Percentiles rank a stretch among this genome's conserved stretches.
Evolutionary conservation across 2,329 filamentous ascomycete species (phyloP).

Genomic region (Venturia oleaginea): DNA sequence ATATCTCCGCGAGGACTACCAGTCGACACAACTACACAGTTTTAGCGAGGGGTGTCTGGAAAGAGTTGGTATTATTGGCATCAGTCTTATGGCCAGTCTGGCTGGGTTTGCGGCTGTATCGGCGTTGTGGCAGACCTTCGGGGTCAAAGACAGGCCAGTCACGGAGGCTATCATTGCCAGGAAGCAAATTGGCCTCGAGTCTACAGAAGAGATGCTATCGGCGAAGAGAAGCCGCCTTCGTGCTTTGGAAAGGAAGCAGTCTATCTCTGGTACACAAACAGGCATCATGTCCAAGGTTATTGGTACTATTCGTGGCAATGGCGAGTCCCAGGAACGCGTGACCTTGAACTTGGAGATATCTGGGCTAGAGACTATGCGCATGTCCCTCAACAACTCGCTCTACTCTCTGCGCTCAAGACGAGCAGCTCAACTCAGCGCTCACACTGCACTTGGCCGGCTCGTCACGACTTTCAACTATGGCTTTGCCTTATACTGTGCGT

Average conservation of each 20-base stretch:
- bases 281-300: constrained; percentile 68
- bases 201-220: constrained; percentile 68
- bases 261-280: constrained; percentile 34
- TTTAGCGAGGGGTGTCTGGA: constrained; percentile 50
- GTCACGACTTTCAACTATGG: constrained; percentile 54
- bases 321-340: constrained; percentile 44
- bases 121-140: constrained; percentile 76
- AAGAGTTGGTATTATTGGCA: constrained; percentile 74
- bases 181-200: constrained; percentile 69
- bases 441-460: constrained; percentile 57
- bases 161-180: constrained; percentile 66
- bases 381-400: constrained; percentile 57
- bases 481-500: constrained; percentile 77
- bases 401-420: constrained; percentile 54
- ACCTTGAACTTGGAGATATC: constrained; percentile 64
- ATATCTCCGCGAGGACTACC: constrained; percentile 38
- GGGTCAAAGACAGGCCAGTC: constrained; percentile 53
- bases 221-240: constrained; percentile 66
- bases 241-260: constrained; percentile 56
- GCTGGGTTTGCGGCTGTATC: constrained; percentile 85
- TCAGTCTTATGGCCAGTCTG: constrained; percentile 77
- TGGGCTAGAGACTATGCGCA: constrained; percentile 72
- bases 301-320: constrained; percentile 57
- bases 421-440: constrained; percentile 55
- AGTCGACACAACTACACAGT: constrained; percentile 27